Base-by-base conservation (phyloP, 2,329 filamentous ascomycete genomes). In the Aspergillus vadensis region DNA sequence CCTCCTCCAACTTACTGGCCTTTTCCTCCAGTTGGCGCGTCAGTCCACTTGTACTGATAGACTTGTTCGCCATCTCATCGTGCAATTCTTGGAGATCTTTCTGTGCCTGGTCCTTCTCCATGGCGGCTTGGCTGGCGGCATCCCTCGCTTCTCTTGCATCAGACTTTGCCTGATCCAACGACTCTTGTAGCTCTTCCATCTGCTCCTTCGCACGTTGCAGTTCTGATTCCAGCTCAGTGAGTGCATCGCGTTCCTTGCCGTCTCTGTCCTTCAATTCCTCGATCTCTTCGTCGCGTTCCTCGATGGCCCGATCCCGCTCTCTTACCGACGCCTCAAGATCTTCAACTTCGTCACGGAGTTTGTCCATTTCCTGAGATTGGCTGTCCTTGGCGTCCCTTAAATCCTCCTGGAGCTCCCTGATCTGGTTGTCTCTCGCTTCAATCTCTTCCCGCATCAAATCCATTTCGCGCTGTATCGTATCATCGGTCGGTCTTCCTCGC, bases 1-100 rank as follows among this genome's bases (percentile, higher is more conserved):
- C 89, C 49, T 84, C 79, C 66, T 92, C 88, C 9, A 93, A 77
- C 32, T 86, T 86, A 55, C 81, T 78, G 8, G 86, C 79, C 73
- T 87, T 91, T 66, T 91, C 89, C 69, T 93, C 89, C 17, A 91
- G 83, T 74, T 93, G 90, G 32, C 89, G 85, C 55, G 86, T 90
- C 8, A 91, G 81, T 2, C 88, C 89, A 71, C 90, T 92, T 12
- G 89, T 90, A 56, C 86, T 86, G 39, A 92, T 83, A 0, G 90
- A 93, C 68, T 92, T 92, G 76, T 93, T 88, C 21, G 89, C 84
- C 83, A 92, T 86, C 68, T 92, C 90, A 57, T 91, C 88, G 63
- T 91, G 89, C 23, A 92, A 80, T 58, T 85, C 81, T 53, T 84
- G 82, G 2, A 88, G 78, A 58, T 87, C 81, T 63, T 85, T 80